These are phyloP conservation scores for Oryza nivara DNA, from an alignment of 176 grass and related monocot species.

Conservation along the genomic window DNA sequence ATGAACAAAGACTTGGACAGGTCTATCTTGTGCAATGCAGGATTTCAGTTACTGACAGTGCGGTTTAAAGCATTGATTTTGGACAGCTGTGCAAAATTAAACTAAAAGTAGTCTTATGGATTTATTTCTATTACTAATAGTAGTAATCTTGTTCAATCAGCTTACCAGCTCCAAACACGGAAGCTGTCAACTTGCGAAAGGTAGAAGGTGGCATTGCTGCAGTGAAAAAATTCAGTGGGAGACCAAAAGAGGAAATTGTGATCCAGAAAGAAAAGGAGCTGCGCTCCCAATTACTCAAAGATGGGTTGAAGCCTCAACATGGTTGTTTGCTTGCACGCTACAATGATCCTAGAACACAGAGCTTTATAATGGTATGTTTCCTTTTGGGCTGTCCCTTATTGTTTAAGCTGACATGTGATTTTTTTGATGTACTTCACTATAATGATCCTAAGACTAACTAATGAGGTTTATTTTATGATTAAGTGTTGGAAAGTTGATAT, in stretches of 20 bases:
- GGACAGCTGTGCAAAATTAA: not conserved
- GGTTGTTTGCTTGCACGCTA: conserved; percentile 89
- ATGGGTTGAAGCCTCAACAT: conserved; percentile 68
- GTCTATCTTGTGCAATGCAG: conserved; percentile 34
- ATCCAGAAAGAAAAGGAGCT: conserved; percentile 62
- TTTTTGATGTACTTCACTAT: not conserved
- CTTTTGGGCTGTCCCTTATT: not conserved
- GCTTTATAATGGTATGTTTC: conserved; percentile 83
- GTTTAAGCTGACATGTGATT: conserved; percentile 8
- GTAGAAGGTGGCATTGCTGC: conserved; percentile 62
- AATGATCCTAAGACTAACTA: not conserved
- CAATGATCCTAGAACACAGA: conserved; percentile 88
- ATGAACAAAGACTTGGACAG: conserved; percentile 71
- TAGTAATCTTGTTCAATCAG: conserved; percentile 47
- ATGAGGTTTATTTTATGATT: conserved; percentile 2
- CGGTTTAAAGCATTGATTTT: not conserved
- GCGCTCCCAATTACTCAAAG: conserved; percentile 57
- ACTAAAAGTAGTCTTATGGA: conserved; percentile 2
- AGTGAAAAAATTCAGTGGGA: conserved; percentile 80
- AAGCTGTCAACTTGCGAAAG: conserved; percentile 66
- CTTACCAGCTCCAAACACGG: conserved; percentile 63
- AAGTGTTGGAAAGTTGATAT: not conserved
- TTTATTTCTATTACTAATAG: conserved; percentile 22
- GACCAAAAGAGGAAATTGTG: conserved; percentile 73
- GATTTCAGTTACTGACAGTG: not conserved